Evolutionary conservation across 768 basidiomycete species (phyloP), one percentile per base, ranked within the genome.

Genomic region (Phlebiopsis flavidoalba): DNA sequence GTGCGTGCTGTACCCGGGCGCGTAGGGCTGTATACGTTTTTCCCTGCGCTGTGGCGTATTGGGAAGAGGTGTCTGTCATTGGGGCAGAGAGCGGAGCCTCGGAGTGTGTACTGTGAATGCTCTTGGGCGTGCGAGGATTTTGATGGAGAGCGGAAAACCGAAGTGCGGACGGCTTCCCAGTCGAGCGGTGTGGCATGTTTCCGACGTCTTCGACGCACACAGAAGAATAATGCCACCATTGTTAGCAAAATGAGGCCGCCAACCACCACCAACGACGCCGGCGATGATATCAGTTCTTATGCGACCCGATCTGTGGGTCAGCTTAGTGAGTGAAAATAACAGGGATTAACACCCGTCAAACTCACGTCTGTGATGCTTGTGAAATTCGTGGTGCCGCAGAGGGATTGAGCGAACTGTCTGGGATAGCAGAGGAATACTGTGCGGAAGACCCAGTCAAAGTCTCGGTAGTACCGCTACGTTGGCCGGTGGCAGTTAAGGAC

Each of bases 191-290:
- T 37, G 19, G 57, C 50, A 15, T 57, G 61, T 12, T 49, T 36
- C 35, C 61, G 56, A 2, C 57, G 56, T 19, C 61, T 57, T 31
- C 52, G 35, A 24, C 61, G 61, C 21, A 47, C 46, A 33, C 21
- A 52, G 26, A 62, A 22, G 49, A 62, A 50, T 46, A 49, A 5
- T 15, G 19, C 52, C 10, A 62, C 22, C 55, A 54, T 53, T 10
- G 26, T 21, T 56, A 62, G 36, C 24, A 62, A 49, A 2, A 54
- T 14, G 5, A 62, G 10, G 1, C 61, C 61, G 21, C 36, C 57
- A 17, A 49, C 24, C n/a, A 14, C 61, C 61, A 17, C 61, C 61
- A 7, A 55, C 61, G 6, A 47, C 50, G n/a, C 61, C 57, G 11
- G 61, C 61, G 17, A 62, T 58, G 11, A 62, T 24, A 8, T 43